Evolutionary conservation across 2,329 filamentous ascomycete species (phyloP), one percentile per base, ranked within the genome.

Genomic region (Aspergillus quadricinctus): DNA sequence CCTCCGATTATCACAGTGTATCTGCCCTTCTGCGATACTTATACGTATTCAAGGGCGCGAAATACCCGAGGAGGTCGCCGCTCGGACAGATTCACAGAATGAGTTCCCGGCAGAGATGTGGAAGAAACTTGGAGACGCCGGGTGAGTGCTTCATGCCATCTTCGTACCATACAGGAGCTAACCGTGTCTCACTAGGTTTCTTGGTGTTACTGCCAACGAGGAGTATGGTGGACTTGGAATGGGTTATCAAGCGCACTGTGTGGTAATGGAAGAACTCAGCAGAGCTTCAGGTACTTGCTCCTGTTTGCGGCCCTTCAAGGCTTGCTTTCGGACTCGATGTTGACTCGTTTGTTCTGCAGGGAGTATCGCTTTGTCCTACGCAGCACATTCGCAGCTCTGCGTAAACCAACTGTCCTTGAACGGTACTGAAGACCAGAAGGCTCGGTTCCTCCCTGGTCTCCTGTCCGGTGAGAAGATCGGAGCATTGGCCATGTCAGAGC

Each of bases 351-450:
- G 23, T 14, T 10, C 23, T 35, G 28, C 50, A 76, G 74, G 74
- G 55, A 76, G 74, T 59, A 74, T 75, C 29, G 93, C 86, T 0
- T 83, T 99, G 49, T 96, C 90, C 64, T 99, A 97, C 73, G 93
- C 93, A 2, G 94, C 94, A 7, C 94, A 99, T 76, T 94, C 89
- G 29, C 94, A 99, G 75, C 82, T 99, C 52, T 97, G 94, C 77
- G 88, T 97, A 57, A 99, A 99, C 75, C 94, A 99, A 77, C 79
- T 99, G 50, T 91, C 92, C 77, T 81, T 99, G 66, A 96, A 99
- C 71, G 94, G 90, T 48, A 87, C 81, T 3, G 69, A 81, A 0
- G 87, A 85, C 59, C 94, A 97, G 75, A 97, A 97, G 76, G 75
- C 80, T 57, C 85, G 85, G 63, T 92, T 88, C 73, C 82, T 99